Percentiles rank a stretch among this genome's conserved stretches.
phyloP scores from a whole-genome alignment of 441 rosid species.

The Francoa sonchifolia region DNA sequence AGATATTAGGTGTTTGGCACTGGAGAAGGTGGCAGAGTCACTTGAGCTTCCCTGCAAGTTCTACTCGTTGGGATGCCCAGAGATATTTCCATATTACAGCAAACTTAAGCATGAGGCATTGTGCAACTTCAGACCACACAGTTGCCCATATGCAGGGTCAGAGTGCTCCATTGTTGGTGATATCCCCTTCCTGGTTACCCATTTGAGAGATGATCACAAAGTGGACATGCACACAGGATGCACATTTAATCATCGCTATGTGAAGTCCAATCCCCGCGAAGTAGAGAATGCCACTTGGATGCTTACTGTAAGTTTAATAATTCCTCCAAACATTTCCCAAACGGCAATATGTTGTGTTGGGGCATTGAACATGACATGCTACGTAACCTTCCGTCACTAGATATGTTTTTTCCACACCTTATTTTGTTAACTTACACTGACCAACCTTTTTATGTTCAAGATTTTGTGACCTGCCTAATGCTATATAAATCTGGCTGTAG shows the following conservation, averaged over 20 bases:
- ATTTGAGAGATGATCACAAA: constrained; percentile 60
- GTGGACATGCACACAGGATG: constrained; percentile 75
- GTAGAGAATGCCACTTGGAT: constrained; percentile 82
- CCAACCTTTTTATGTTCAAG: too few relatives aligned
- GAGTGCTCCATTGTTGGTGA: constrained; percentile 64
- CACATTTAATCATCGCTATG: constrained; percentile 67
- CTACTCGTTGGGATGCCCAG: constrained; percentile 51
- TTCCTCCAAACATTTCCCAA: background rate
- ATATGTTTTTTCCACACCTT: too few relatives aligned
- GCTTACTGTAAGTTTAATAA: constrained; percentile 37
- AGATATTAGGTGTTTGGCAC: constrained; percentile 66
- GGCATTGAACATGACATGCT: too few relatives aligned
- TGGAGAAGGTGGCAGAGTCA: constrained; percentile 70
- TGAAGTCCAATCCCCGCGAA: constrained; percentile 65
- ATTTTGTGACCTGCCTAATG: too few relatives aligned
- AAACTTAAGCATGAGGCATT: constrained; percentile 59
- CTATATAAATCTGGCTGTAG: too few relatives aligned
- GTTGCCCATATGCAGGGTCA: constrained; percentile 67
- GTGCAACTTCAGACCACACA: constrained; percentile 45
- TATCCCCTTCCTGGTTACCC: constrained; percentile 53
- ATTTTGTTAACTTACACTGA: too few relatives aligned
- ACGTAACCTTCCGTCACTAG: too few relatives aligned
- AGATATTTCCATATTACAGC: constrained; percentile 67
- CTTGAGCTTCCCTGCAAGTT: constrained; percentile 69
- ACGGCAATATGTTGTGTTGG: too few relatives aligned